Evolutionary conservation across 1,284 basidiomycete genomes (phyloP).

Genomic region (Ceratobasidium sp.): DNA sequence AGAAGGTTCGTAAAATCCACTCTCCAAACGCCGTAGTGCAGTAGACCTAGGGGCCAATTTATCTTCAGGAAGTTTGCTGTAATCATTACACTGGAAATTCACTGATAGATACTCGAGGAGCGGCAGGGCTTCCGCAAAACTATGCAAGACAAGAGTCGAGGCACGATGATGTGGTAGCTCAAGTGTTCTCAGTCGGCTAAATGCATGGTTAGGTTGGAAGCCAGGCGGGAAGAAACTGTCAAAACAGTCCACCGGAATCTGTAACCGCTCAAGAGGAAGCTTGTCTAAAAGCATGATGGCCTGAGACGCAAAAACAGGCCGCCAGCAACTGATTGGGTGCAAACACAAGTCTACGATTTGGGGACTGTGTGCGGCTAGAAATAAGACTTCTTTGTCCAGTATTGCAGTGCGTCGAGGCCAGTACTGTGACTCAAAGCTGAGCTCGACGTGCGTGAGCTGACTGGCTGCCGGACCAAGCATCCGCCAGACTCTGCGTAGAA

Average conservation of each 20-base stretch:
- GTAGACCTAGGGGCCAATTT: neutral
- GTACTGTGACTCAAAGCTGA: neutral
- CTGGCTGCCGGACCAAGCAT: neutral
- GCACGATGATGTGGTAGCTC: neutral
- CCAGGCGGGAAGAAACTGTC: neutral
- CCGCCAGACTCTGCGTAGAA: neutral
- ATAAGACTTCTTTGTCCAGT: neutral
- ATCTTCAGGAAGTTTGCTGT: no score
- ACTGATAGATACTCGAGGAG: neutral
- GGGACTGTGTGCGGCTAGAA: neutral
- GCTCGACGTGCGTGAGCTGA: neutral
- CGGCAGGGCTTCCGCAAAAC: neutral
- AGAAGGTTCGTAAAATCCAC: no score
- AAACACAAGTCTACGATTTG: neutral
- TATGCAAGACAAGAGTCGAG: neutral
- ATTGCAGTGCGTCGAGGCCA: neutral
- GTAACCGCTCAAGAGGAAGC: neutral
- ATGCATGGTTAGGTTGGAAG: neutral
- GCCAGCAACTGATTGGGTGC: neutral
- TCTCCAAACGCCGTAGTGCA: neutral
- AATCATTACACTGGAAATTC: neutral
- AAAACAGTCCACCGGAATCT: neutral
- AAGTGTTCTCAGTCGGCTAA: neutral
- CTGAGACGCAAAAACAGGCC: neutral
- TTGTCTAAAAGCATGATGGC: neutral